phyloP scores from a whole-genome alignment of 805 yeast species.

The Schizosaccharomyces lindneri region DNA sequence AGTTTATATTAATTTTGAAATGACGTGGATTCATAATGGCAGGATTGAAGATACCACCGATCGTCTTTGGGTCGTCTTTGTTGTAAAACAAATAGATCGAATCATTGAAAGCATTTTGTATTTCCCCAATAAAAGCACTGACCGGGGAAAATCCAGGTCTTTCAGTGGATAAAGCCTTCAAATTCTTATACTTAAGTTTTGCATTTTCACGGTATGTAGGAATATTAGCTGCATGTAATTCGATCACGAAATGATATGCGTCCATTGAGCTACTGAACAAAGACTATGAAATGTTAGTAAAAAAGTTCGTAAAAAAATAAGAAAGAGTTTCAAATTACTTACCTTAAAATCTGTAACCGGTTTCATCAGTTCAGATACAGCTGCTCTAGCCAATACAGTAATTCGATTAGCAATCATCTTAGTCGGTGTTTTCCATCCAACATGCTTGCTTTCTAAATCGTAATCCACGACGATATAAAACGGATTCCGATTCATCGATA shows the following conservation, averaged over 20 bases:
- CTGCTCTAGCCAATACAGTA: conserved; percentile 66
- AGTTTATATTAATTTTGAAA: conserved; percentile 59
- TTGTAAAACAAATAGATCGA: conserved; percentile 42
- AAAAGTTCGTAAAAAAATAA: neutral
- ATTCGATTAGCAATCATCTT: conserved; percentile 68
- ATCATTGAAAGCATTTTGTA: conserved; percentile 38
- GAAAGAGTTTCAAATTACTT: neutral
- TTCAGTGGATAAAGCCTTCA: conserved; percentile 34
- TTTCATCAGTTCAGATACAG: conserved; percentile 22
- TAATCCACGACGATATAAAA: conserved; percentile 44
- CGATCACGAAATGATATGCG: conserved; percentile 60
- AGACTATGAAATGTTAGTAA: conserved; percentile 8
- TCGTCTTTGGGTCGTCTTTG: conserved; percentile 32
- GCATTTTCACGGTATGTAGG: conserved; percentile 13
- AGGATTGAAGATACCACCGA: conserved; percentile 68
- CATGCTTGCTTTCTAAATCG: conserved; percentile 66
- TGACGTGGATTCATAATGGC: conserved; percentile 30
- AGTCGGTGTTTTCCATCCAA: conserved; percentile 38
- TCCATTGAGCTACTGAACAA: conserved; percentile 48
- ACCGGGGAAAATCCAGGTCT: neutral
- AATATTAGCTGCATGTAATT: conserved; percentile 21
- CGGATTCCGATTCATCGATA: conserved; percentile 54
- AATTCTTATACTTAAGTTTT: conserved; percentile 17
- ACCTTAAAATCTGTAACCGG: conserved; percentile 5
- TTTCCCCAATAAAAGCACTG: conserved; percentile 25